Base-by-base conservation (phyloP, 73 alveolate species). In the Strombidium stylifer region DNA sequence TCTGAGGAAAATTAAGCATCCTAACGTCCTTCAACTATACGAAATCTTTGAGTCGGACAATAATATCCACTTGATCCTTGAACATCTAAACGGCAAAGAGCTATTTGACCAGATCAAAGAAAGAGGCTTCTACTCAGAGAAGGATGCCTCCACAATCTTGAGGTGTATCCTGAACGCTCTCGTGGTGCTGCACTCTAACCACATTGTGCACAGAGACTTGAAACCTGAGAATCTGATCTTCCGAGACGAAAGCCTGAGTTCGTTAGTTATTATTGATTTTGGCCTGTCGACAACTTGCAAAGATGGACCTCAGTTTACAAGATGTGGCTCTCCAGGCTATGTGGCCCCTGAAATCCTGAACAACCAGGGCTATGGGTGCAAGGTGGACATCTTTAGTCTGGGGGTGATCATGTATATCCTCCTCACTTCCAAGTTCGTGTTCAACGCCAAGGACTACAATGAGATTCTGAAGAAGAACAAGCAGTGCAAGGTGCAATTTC, bases 51-150 rank as follows among this genome's bases (percentile, higher is more conserved):
- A 77, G 56, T 51, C 73, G 1, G 21, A 53, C 30, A 66, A 56
- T 30, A 35, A 40, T 25, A 20, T 77, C 19, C 69, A 77, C 60
- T 77, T 77, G 59, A 56, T 77, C 21, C 50, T 64, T 66, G 89
- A 77, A 42, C 30, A 44, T 25, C 49, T 78, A 30, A 50, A 69
- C 19, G 90, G 90, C 23, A 85, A 85, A 37, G 85, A 69, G 64
- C 47, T 52, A 11, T 65, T 65, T 15, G 59, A 47, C 34, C 18
- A 48, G 19, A 65, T 65, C 6, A 32, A 36, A 15, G 27, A 48
- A 18, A 19, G 20, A 6, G 42, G 42, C 42, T 6, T 10, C 10
- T 32, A 32, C 10, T 4, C 4, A 10, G 42, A 32, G 10, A 32
- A 10, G 10, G 42, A 32, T 4, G 42, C 42, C 4, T 4, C 42